These are phyloP conservation scores for Haematococcus lacustris DNA, from an alignment of 139 green algal genomes.

Conservation along the genomic window DNA sequence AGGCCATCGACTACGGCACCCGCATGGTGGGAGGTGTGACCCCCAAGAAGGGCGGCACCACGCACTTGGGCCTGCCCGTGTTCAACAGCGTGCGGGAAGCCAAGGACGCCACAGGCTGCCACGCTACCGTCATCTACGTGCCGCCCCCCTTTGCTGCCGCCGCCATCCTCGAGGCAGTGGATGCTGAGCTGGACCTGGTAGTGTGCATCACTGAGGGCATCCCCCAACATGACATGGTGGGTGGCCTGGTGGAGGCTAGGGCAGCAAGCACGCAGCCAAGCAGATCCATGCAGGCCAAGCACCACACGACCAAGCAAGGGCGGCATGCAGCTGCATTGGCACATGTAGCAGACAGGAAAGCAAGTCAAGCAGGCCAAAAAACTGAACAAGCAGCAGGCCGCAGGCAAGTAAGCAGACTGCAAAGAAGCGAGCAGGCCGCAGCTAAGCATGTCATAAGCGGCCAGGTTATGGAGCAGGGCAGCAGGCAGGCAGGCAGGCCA, in stretches of 20 bases:
- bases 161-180: conserved; percentile 89
- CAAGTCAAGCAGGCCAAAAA: too few relatives aligned
- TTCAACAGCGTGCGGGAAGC: conserved; percentile 88
- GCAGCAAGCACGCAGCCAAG: too few relatives aligned
- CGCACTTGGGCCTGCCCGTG: conserved; percentile 91
- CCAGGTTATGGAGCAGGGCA: too few relatives aligned
- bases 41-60: conserved; percentile 91
- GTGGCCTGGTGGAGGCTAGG: conserved; percentile 1
- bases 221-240: conserved; percentile 95
- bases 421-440: too few relatives aligned
- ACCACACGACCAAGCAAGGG: too few relatives aligned
- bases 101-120: conserved; percentile 70
- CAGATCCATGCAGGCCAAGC: too few relatives aligned
- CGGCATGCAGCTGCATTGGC: too few relatives aligned
- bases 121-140: conserved; percentile 92
- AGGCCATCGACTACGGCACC: conserved; percentile 97
- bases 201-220: conserved; percentile 99
- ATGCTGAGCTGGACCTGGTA: conserved; percentile 91
- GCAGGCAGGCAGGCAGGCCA: too few relatives aligned
- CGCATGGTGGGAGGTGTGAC: conserved; percentile 97
- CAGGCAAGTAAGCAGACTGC: too few relatives aligned
- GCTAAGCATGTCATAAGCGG: too few relatives aligned
- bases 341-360: too few relatives aligned
- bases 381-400: too few relatives aligned
- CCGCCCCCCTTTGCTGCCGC: conserved; percentile 89